A percentile compares a stretch with the other conserved stretches of the same genome.
These are phyloP conservation scores for Sclerotinia trifoliorum DNA, from an alignment of 2,329 filamentous ascomycete species.

Conservation along the genomic window DNA sequence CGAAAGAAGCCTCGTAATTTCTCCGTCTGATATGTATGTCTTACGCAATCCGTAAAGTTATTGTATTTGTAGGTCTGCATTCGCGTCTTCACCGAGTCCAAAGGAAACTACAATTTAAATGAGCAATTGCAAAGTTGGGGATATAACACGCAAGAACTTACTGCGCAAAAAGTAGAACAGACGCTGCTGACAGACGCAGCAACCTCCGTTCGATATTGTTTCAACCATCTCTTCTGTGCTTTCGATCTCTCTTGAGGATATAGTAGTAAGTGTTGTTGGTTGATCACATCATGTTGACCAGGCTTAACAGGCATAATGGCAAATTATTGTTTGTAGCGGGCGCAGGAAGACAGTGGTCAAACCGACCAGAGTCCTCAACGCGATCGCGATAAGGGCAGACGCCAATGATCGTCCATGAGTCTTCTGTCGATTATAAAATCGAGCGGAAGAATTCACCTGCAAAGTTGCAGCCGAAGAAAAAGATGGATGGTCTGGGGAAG, in stretches of 20 bases:
- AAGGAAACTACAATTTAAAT: slow-evolving; percentile 56
- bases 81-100: slow-evolving; percentile 86
- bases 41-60: slow-evolving; percentile 71
- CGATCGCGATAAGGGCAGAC: slow-evolving; percentile 56
- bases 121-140: slow-evolving; percentile 17
- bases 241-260: slow-evolving; percentile 24
- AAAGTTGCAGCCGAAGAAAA: slow-evolving; percentile 34
- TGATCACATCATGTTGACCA: slow-evolving; percentile 32
- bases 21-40: slow-evolving; percentile 72
- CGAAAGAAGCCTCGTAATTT: slow-evolving; percentile 76
- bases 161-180: slow-evolving; percentile 73
- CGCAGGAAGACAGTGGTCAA: slow-evolving; percentile 47
- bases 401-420: slow-evolving; percentile 55
- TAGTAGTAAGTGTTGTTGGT: slow-evolving; percentile 25
- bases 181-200: slow-evolving; percentile 75
- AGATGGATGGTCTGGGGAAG: slow-evolving; percentile 27
- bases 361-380: slow-evolving; percentile 59
- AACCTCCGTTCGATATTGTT: slow-evolving; percentile 77
- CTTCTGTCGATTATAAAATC: slow-evolving; percentile 32
- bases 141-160: slow-evolving; percentile 39
- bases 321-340: slow-evolving; percentile 41
- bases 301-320: slow-evolving; percentile 44
- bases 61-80: slow-evolving; percentile 84
- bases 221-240: slow-evolving; percentile 56
- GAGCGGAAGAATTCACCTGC: slow-evolving; percentile 31